These are phyloP conservation scores for Piper betle DNA, from an alignment of 164 flowering plant genomes.

Conservation along the genomic window DNA sequence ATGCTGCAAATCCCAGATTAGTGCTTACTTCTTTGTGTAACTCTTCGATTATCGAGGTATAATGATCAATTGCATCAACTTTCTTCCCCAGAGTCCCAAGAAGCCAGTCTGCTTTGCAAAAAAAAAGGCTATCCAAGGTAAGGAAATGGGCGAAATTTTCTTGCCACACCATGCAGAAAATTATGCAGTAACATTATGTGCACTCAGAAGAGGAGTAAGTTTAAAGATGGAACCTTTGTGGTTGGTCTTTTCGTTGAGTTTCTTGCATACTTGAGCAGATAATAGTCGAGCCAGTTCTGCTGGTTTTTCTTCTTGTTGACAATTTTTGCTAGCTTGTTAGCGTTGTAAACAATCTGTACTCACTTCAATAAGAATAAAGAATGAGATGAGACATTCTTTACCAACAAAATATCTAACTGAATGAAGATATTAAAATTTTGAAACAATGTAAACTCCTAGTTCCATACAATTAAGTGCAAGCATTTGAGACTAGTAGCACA, in stretches of 20 bases:
- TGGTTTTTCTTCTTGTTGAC: constrained; percentile 50
- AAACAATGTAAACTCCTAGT: neutral
- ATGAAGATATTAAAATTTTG: neutral
- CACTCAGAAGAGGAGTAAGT: neutral
- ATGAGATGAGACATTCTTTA: neutral
- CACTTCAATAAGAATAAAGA: neutral
- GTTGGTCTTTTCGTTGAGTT: constrained; percentile 35
- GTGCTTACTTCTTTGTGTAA: constrained; percentile 34
- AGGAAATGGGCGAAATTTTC: neutral
- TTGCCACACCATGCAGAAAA: neutral
- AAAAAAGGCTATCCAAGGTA: too few species aligned
- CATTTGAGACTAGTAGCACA: too few species aligned
- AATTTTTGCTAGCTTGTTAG: constrained; percentile 48
- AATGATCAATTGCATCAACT: constrained; percentile 67
- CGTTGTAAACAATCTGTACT: constrained; percentile 68
- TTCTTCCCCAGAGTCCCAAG: constrained; percentile 50
- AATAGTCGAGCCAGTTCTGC: constrained; percentile 68
- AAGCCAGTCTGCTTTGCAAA: constrained; percentile 47
- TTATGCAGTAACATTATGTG: neutral
- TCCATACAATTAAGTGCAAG: too few species aligned
- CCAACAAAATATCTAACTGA: neutral
- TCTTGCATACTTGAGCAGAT: constrained; percentile 50
- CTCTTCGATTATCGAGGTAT: constrained; percentile 35
- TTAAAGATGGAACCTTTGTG: constrained; percentile 34
- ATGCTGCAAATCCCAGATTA: neutral